Conservation (phyloP, 495 filamentous ascomycete genomes). For the Delitschia confertaspora region DNA sequence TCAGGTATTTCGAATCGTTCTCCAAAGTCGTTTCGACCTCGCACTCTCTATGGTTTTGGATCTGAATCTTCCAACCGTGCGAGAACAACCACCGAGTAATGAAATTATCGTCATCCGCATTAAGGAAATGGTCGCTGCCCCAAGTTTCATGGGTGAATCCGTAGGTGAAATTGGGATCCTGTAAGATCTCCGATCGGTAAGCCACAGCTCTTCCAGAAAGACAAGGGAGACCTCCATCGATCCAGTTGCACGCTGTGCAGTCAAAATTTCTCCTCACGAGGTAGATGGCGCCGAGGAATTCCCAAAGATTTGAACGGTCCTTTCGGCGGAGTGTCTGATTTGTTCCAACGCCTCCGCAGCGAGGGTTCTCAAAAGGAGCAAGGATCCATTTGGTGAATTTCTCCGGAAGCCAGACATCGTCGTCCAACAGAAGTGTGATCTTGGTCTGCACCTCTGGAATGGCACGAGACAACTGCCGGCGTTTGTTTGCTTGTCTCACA, state of each 20-base stretch:
- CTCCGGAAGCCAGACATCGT: slow-evolving; percentile 76
- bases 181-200: slow-evolving; percentile 72
- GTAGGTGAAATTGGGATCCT: slow-evolving; percentile 60
- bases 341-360: slow-evolving; percentile 72
- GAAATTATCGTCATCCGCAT: slow-evolving; percentile 63
- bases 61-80: slow-evolving; percentile 49
- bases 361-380: slow-evolving; percentile 70
- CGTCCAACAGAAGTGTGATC: slow-evolving; percentile 76
- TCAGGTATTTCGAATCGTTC: slow-evolving; percentile 45
- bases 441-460: slow-evolving; percentile 65
- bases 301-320: slow-evolving; percentile 52
- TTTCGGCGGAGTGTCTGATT: slow-evolving; percentile 69
- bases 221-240: slow-evolving; percentile 80
- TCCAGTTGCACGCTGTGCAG: slow-evolving; percentile 73
- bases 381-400: slow-evolving; percentile 74
- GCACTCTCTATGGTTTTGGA: slow-evolving; percentile 51
- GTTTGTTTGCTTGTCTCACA: slow-evolving; percentile 58
- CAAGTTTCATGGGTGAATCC: slow-evolving; percentile 50
- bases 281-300: slow-evolving; percentile 73
- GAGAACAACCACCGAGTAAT: slow-evolving; percentile 54
- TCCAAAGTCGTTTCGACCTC: slow-evolving; percentile 54
- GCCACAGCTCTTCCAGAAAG: slow-evolving; percentile 81
- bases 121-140: slow-evolving; percentile 47
- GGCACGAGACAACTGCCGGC: slow-evolving; percentile 71
- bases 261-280: slow-evolving; percentile 82